Evolutionary conservation across 345 rosid species (phyloP).

Genomic region (Murraya paniculata): DNA sequence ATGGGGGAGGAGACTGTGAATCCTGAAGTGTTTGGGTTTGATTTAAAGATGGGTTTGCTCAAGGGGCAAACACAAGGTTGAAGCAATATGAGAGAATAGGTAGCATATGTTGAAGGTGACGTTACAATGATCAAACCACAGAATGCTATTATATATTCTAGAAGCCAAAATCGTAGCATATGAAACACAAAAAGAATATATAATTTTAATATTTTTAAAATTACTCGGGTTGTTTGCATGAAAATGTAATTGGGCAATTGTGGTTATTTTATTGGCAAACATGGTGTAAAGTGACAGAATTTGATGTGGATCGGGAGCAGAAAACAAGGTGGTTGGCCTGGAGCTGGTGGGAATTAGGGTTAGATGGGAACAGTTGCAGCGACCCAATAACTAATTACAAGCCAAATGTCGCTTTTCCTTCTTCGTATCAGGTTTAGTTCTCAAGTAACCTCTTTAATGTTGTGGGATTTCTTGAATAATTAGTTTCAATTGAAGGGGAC

Average conservation of each 20-base stretch:
- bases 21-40: constrained; percentile 30
- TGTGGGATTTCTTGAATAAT: constrained; percentile 21
- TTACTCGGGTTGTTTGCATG: constrained; percentile 18
- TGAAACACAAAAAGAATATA: not conserved
- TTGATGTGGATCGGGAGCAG: constrained; percentile 15
- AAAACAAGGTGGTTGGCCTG: constrained; percentile 27
- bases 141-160: not conserved
- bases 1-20: constrained; percentile 27
- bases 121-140: constrained; percentile 25
- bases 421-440: constrained; percentile 21
- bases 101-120: constrained; percentile 38
- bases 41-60: constrained; percentile 27
- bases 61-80: constrained; percentile 9
- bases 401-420: constrained; percentile 78
- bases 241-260: constrained; percentile 12
- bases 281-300: not conserved
- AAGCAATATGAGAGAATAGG: constrained; percentile 13
- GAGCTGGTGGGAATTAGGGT: constrained; percentile 37
- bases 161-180: constrained; percentile 10
- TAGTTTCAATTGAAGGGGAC: constrained; percentile 31
- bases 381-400: constrained; percentile 76
- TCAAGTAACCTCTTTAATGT: constrained; percentile 32
- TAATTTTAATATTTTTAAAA: not conserved
- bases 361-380: constrained; percentile 31
- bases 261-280: not conserved